phyloP scores from a whole-genome alignment of 1,284 basidiomycete genomes.

The Vanrija humicola region DNA sequence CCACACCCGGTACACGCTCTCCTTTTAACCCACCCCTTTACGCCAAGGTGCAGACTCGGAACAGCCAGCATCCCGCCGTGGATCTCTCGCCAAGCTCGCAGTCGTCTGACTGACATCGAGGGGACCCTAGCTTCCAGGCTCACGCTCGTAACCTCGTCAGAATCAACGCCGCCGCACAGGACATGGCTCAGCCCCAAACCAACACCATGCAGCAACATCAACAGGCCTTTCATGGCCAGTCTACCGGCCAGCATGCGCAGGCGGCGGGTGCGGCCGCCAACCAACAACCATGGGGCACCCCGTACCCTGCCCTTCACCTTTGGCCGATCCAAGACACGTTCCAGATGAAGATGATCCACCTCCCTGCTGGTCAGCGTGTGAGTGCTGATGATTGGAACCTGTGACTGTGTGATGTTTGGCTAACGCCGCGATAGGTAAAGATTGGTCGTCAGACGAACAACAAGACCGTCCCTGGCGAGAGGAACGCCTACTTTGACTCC shows the following conservation, averaged over 20 bases:
- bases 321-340: conserved; percentile 97
- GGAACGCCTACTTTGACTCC: conserved; percentile 96
- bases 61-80: background rate
- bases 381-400: background rate
- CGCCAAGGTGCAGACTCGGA: background rate
- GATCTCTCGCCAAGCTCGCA: no score
- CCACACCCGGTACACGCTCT: background rate
- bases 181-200: no score
- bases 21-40: background rate
- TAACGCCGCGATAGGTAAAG: conserved; percentile 55
- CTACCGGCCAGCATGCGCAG: background rate
- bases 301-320: conserved; percentile 65
- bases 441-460: conserved; percentile 98
- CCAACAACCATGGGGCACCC: conserved; percentile 42
- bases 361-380: conserved; percentile 55
- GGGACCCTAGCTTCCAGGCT: no score
- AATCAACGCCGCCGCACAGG: no score
- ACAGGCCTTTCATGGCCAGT: background rate
- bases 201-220: conserved; percentile 1
- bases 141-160: no score
- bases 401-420: background rate
- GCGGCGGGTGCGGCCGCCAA: background rate
- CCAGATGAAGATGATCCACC: conserved; percentile 89
- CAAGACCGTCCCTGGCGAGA: conserved; percentile 89
- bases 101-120: no score